A percentile compares a stretch with the other conserved stretches of the same genome.
phyloP scores from a whole-genome alignment of 768 basidiomycete genomes.

The Phylloporus arenicola region DNA sequence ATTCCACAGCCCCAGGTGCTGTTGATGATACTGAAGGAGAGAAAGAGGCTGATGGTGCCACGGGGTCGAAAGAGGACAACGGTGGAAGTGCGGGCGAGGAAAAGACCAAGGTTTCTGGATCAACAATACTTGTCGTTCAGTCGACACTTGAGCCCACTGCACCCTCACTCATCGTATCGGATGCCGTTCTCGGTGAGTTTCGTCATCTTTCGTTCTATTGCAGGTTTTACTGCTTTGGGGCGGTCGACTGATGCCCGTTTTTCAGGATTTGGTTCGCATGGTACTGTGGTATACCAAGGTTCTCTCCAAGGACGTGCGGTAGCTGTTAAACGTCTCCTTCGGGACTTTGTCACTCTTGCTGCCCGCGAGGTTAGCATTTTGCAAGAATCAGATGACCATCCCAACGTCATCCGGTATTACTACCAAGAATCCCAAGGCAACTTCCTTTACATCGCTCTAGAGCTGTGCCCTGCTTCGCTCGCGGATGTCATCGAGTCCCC shows the following conservation, averaged over 20 bases:
- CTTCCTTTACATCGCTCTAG: slow-evolving; percentile 97
- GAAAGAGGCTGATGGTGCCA: slow-evolving; percentile 20
- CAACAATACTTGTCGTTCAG: slow-evolving; percentile 21
- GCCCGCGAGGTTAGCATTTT: slow-evolving; percentile 89
- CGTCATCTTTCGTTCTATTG: neutral
- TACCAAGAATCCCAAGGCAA: slow-evolving; percentile 92
- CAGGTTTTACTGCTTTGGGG: neutral
- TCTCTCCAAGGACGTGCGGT: slow-evolving; percentile 96
- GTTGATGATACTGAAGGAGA: slow-evolving; percentile 24
- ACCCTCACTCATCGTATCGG: slow-evolving; percentile 65
- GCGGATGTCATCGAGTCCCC: slow-evolving; percentile 84
- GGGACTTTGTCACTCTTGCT: slow-evolving; percentile 93
- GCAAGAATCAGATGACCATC: slow-evolving; percentile 96
- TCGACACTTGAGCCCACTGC: slow-evolving; percentile 17
- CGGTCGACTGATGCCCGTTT: slow-evolving; percentile 5
- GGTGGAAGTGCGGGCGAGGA: slow-evolving; percentile 20
- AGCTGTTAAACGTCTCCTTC: slow-evolving; percentile 94
- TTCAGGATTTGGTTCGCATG: slow-evolving; percentile 90
- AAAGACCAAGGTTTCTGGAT: slow-evolving; percentile 1
- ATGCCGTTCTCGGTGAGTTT: slow-evolving; percentile 63
- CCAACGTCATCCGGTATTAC: slow-evolving; percentile 97
- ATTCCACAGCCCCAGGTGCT: slow-evolving; percentile 1
- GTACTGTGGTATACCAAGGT: slow-evolving; percentile 92
- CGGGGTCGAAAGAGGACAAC: slow-evolving; percentile 35
- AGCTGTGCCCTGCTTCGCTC: slow-evolving; percentile 86